phyloP scores from a whole-genome alignment of 345 rosid species.

The Acer campestre region DNA sequence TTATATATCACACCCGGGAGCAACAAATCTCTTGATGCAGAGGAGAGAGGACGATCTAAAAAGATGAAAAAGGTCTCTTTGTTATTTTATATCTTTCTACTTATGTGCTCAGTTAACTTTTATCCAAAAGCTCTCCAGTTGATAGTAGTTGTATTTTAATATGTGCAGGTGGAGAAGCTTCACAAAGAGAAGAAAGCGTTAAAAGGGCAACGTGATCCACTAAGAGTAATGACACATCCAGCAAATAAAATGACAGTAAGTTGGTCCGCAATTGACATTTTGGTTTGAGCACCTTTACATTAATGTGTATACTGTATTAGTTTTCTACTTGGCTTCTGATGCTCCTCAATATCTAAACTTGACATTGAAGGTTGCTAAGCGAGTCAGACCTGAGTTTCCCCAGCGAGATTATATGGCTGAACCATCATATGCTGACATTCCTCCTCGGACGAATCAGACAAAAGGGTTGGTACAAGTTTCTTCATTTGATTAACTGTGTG shows the following conservation, averaged over 20 bases:
- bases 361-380: conserved; percentile 50
- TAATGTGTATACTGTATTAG: neutral
- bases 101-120: neutral
- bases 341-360: conserved; percentile 11
- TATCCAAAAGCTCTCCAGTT: neutral
- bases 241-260: conserved; percentile 51
- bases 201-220: conserved; percentile 35
- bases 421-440: conserved; percentile 40
- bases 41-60: conserved; percentile 46
- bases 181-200: conserved; percentile 39
- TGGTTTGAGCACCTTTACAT: neutral
- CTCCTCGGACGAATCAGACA: conserved; percentile 33
- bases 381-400: conserved; percentile 36
- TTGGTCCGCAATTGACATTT: conserved; percentile 20
- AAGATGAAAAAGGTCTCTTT: conserved; percentile 46
- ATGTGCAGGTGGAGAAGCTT: conserved; percentile 47
- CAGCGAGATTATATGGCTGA: conserved; percentile 43
- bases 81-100: conserved; percentile 2
- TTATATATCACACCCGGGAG: conserved; percentile 40
- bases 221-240: conserved; percentile 30
- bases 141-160: conserved; percentile 8
- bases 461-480: conserved; percentile 51
- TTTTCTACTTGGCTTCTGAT: conserved; percentile 14
- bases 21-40: conserved; percentile 40
- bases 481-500: neutral